A percentile compares a stretch with the other conserved stretches of the same genome.
These are phyloP conservation scores for Paecilomyces sp. DNA, from an alignment of 2,329 filamentous ascomycete species.

Conservation along the genomic window DNA sequence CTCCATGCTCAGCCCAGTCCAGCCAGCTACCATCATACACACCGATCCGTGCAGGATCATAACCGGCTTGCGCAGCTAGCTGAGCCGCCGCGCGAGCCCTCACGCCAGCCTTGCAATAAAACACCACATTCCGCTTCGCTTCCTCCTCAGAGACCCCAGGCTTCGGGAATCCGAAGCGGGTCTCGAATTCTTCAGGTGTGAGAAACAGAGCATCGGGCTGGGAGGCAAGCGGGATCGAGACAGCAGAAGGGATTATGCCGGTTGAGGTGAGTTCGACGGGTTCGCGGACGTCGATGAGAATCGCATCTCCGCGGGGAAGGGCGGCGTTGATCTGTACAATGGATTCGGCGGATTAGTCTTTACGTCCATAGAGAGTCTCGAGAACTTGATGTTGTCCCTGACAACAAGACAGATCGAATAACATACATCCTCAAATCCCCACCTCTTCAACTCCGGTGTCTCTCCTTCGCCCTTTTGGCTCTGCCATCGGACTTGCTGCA, in stretches of 20 bases:
- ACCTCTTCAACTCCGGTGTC: constrained; percentile 14
- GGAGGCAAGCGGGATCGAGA: constrained; percentile 75
- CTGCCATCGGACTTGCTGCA: constrained; percentile 13
- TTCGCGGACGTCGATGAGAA: constrained; percentile 43
- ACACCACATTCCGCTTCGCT: constrained; percentile 52
- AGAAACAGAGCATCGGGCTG: constrained; percentile 76
- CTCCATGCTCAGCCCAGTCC: constrained; percentile 74
- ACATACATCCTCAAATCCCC: constrained; percentile 31
- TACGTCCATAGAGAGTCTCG: neutral
- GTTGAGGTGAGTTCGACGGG: constrained; percentile 37
- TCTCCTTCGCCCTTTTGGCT: constrained; percentile 8
- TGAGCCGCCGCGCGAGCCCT: constrained; percentile 69
- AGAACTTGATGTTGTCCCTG: neutral
- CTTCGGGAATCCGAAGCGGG: constrained; percentile 70
- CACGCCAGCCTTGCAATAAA: constrained; percentile 92
- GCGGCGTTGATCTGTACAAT: constrained; percentile 25
- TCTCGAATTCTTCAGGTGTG: constrained; percentile 69
- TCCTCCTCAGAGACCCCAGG: constrained; percentile 40
- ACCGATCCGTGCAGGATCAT: constrained; percentile 53
- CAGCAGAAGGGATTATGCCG: constrained; percentile 64
- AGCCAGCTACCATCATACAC: constrained; percentile 50
- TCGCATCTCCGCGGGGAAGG: constrained; percentile 22
- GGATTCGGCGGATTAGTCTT: constrained; percentile 1
- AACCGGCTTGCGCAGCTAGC: constrained; percentile 71
- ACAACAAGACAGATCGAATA: neutral